Percentiles rank a stretch among this genome's conserved stretches.
Evolutionary conservation across 345 rosid genomes (phyloP).

Genomic region (Sisymbrium altissimum): DNA sequence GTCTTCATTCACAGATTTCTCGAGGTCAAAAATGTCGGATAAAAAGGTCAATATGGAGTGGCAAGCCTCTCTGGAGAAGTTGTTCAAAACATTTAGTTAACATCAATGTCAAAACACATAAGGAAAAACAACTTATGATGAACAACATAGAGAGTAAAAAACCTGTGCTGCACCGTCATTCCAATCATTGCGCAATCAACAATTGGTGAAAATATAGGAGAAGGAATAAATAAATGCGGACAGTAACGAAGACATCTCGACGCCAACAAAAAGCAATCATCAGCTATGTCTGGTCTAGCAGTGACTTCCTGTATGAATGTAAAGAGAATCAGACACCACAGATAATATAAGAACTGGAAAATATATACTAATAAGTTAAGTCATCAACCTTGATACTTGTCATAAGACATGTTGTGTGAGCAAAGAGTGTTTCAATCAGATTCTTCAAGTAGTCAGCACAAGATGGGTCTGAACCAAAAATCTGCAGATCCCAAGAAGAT

Average conservation of each 20-base stretch:
- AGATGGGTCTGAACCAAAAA: constrained; percentile 94
- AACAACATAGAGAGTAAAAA: constrained; percentile 24
- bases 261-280: constrained; percentile 94
- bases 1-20: constrained; percentile 57
- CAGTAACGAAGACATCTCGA: constrained; percentile 97
- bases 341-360: background rate
- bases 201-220: constrained; percentile 69
- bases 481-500: constrained; percentile 46
- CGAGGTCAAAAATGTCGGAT: constrained; percentile 82
- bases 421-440: constrained; percentile 87
- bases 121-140: background rate
- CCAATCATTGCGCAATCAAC: constrained; percentile 85
- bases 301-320: constrained; percentile 74
- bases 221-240: constrained; percentile 78
- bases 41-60: constrained; percentile 90
- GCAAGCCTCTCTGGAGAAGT: constrained; percentile 80
- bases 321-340: constrained; percentile 15
- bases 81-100: constrained; percentile 6
- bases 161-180: constrained; percentile 93
- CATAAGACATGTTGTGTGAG: constrained; percentile 75
- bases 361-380: constrained; percentile 2
- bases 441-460: constrained; percentile 79
- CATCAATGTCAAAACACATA: constrained; percentile 1
- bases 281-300: constrained; percentile 90
- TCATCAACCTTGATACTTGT: constrained; percentile 72